phyloP scores from a whole-genome alignment of 176 grass and related monocot species.

The Bromus sterilis region DNA sequence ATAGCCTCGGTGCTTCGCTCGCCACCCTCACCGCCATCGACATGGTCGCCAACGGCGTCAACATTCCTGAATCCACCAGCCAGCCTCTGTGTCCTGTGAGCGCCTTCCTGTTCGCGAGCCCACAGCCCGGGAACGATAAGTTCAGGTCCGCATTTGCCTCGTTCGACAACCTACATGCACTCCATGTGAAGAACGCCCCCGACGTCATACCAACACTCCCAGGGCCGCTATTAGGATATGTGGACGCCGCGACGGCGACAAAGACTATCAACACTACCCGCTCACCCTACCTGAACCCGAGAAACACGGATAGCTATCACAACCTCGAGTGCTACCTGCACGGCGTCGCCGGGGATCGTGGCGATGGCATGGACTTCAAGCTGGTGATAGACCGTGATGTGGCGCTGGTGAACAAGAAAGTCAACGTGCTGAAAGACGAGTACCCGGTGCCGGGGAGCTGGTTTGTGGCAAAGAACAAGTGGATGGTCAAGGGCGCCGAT shows the following conservation, averaged over 20 bases:
- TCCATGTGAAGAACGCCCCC: conserved; percentile 36
- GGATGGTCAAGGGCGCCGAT: conserved; percentile 34
- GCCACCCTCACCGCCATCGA: conserved; percentile 75
- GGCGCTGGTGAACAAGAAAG: conserved; percentile 53
- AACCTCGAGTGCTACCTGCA: conserved; percentile 80
- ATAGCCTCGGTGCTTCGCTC: conserved; percentile 74
- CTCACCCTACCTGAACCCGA: conserved; percentile 47
- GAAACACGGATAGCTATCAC: conserved; percentile 13
- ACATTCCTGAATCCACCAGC: not conserved
- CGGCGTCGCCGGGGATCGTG: conserved; percentile 43
- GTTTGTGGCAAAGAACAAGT: conserved; percentile 43
- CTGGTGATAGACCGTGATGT: conserved; percentile 66
- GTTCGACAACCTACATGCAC: conserved; percentile 22
- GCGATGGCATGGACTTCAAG: conserved; percentile 33
- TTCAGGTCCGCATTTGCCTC: conserved; percentile 30
- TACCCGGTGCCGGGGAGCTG: conserved; percentile 45
- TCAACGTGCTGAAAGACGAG: conserved; percentile 41
- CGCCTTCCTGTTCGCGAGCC: conserved; percentile 66
- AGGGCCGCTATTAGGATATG: not conserved
- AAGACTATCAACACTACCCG: not conserved
- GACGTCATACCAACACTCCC: not conserved
- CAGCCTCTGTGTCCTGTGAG: conserved; percentile 44
- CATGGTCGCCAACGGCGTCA: conserved; percentile 40
- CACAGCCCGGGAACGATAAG: conserved; percentile 38
- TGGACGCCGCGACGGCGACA: not conserved